Percentiles rank a stretch among this genome's conserved stretches.
Conservation (phyloP, 805 yeast species). For the Candida peoriensis region DNA sequence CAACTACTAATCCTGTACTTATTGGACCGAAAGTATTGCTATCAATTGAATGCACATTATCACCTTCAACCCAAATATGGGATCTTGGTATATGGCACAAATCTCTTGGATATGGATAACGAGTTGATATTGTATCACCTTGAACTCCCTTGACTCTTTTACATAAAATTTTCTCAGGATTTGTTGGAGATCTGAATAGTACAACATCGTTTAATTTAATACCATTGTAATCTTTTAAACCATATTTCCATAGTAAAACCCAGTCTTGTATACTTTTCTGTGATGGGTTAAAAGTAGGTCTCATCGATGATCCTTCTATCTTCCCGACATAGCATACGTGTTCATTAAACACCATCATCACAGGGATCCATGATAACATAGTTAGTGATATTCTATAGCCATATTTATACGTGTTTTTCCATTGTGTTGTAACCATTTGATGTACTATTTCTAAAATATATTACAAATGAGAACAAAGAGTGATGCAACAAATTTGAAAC, state of each 20-base stretch:
- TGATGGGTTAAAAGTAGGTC: conserved; percentile 80
- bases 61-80: conserved; percentile 96
- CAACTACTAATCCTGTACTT: conserved; percentile 73
- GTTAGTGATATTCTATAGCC: conserved; percentile 28
- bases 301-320: conserved; percentile 81
- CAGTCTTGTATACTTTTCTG: conserved; percentile 44
- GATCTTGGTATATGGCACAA: conserved; percentile 63
- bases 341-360: conserved; percentile 59
- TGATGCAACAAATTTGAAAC: too few species aligned
- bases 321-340: conserved; percentile 69
- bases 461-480: too few species aligned
- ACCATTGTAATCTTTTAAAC: conserved; percentile 40
- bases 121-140: conserved; percentile 63
- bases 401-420: conserved; percentile 20
- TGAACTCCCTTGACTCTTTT: conserved; percentile 75
- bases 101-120: conserved; percentile 62
- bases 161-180: conserved; percentile 70
- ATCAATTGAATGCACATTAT: conserved; percentile 78
- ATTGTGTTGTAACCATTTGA: too few species aligned
- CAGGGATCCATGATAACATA: conserved; percentile 75
- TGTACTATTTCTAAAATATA: too few species aligned
- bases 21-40: conserved; percentile 87
- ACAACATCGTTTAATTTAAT: conserved; percentile 65
- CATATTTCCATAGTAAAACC: conserved; percentile 66
- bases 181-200: conserved; percentile 71